Evolutionary conservation across 345 rosid genomes (phyloP).

Genomic region (Salix koriyanagi): DNA sequence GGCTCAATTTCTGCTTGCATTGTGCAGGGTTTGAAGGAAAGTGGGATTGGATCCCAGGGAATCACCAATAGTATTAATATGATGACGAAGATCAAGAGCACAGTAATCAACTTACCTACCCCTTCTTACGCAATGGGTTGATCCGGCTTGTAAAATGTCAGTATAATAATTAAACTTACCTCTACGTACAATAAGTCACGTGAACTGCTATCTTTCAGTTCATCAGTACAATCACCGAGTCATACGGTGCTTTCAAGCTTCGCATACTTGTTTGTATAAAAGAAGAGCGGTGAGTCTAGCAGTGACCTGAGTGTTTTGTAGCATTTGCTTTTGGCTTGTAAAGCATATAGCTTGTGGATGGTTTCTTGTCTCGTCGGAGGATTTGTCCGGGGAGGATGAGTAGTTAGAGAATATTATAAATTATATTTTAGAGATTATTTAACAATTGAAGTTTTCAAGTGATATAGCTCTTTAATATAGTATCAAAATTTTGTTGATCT

Average conservation of each 20-base stretch:
- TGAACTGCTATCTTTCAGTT: background rate
- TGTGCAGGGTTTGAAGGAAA: constrained; percentile 80
- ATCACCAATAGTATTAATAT: constrained; percentile 86
- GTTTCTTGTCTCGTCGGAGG: too few species aligned
- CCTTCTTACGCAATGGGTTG: constrained; percentile 91
- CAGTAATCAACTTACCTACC: constrained; percentile 79
- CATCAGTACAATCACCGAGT: background rate
- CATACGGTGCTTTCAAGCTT: background rate
- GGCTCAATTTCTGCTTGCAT: background rate
- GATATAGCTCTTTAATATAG: too few species aligned
- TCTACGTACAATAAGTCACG: background rate
- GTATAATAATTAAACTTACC: too few species aligned
- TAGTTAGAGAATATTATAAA: too few species aligned
- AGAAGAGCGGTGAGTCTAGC: background rate
- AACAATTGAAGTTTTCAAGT: too few species aligned
- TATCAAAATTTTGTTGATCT: too few species aligned
- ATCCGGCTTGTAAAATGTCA: background rate
- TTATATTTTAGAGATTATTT: too few species aligned
- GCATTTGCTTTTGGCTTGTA: too few species aligned
- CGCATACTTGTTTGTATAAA: background rate
- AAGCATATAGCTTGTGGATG: too few species aligned
- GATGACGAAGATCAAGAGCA: constrained; percentile 90
- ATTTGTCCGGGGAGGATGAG: too few species aligned
- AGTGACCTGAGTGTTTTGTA: background rate
- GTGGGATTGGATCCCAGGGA: constrained; percentile 95